phyloP scores from a whole-genome alignment of 108 stramenopile species.

The Cyclotella baltica region DNA sequence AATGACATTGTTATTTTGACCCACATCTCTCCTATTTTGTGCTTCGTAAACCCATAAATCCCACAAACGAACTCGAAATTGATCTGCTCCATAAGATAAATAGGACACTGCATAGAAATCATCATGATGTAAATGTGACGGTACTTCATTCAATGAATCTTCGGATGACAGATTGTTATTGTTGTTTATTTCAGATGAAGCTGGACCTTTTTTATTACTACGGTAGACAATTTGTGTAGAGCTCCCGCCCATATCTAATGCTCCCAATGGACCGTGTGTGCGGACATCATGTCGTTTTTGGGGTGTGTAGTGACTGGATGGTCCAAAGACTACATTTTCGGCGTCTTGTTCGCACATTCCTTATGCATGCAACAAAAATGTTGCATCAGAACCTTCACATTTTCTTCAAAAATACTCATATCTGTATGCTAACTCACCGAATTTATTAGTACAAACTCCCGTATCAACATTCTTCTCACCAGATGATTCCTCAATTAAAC shows the following conservation, averaged over 20 bases:
- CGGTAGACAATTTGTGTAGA: slow-evolving; percentile 87
- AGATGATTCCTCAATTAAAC: slow-evolving; percentile 5
- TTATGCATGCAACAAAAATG: background rate
- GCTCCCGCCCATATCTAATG: slow-evolving; percentile 90
- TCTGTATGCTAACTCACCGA: slow-evolving; percentile 13
- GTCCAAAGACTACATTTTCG: slow-evolving; percentile 52
- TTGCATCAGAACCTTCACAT: background rate
- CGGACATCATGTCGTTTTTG: slow-evolving; percentile 38
- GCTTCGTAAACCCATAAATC: slow-evolving; percentile 74
- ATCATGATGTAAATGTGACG: slow-evolving; percentile 67
- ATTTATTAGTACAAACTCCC: slow-evolving; percentile 56
- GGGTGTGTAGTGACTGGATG: slow-evolving; percentile 48
- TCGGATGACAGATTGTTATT: background rate
- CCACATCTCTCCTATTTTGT: slow-evolving; percentile 7
- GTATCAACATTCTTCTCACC: background rate
- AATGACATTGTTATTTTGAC: slow-evolving; percentile 35
- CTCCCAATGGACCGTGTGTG: slow-evolving; percentile 70
- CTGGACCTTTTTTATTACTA: slow-evolving; percentile 4
- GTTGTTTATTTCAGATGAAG: slow-evolving; percentile 7
- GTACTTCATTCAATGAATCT: slow-evolving; percentile 17
- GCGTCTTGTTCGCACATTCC: slow-evolving; percentile 58
- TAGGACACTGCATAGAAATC: slow-evolving; percentile 89
- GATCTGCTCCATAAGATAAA: slow-evolving; percentile 89
- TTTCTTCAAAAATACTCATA: background rate
- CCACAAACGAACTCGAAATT: slow-evolving; percentile 87